Evolutionary conservation across 768 basidiomycete species (phyloP), one percentile per base, ranked within the genome.

Genomic region (Pulveroboletus sp.): DNA sequence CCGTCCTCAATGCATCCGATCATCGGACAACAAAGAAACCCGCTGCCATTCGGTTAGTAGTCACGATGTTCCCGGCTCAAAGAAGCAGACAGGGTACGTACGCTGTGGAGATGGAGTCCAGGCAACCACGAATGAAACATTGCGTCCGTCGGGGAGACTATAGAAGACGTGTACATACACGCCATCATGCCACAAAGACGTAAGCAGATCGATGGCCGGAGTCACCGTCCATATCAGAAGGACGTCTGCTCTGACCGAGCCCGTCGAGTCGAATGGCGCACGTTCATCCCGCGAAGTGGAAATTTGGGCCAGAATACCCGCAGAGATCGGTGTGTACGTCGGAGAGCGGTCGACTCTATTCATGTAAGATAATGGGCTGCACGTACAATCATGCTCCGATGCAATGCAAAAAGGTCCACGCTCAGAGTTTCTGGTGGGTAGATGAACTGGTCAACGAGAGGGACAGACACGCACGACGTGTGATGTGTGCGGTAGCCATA

Each of bases 31-130:
- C 11, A 35, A 53, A 55, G 50, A 54, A 52, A 56, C 11, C 56
- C 51, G 47, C 12, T 41, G 49, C 40, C 10, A 40, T 42, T 62
- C 47, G 45, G 42, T 41, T 33, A 42, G 51, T 39, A 31, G 50
- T 43, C 46, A 40, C 47, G 42, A 39, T 49, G 46, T 45, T 21
- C 21, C 51, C 58, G 52, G 50, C 45, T 9, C 21, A 49, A 38
- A 52, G 58, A 57, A 50, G 52, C 31, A 11, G 11, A 17, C 11
- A 24, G 12, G 50, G 39, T 57, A 58, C 62, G 56, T 55, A 61
- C 46, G n/a, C 14, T 52, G 44, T 56, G 56, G 51, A 61, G 51
- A 54, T 52, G 49, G 50, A 43, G 50, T 36, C 50, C 17, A n/a
- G 46, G 30, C 37, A 40, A 43, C 31, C 50, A 44, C 49, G 49